Conservation (phyloP, 257 asterid genomes). For the Gardenia jasminoides region DNA sequence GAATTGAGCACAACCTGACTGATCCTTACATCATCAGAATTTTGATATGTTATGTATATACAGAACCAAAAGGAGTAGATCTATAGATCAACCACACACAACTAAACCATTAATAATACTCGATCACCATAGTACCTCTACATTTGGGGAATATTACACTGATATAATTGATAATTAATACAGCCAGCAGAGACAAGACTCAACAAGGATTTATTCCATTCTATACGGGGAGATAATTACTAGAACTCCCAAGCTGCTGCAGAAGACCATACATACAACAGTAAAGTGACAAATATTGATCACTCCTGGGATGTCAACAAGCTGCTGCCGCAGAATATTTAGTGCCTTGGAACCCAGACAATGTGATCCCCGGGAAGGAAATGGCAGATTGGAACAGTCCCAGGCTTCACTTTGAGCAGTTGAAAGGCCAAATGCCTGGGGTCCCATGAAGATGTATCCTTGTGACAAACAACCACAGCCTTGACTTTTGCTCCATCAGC, state of each 20-base stretch:
- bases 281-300: neutral
- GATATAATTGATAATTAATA: no score
- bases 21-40: no score
- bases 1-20: no score
- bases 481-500: constrained; percentile 58
- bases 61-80: no score
- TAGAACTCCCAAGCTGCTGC: neutral
- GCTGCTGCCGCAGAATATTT: neutral
- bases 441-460: constrained; percentile 77
- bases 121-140: no score
- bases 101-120: no score
- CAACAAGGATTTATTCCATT: no score
- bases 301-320: neutral
- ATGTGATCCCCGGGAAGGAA: constrained; percentile 85
- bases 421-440: constrained; percentile 85
- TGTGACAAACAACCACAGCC: constrained; percentile 79
- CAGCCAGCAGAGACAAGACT: no score
- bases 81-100: no score
- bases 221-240: no score
- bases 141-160: no score
- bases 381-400: constrained; percentile 82
- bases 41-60: no score
- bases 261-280: neutral
- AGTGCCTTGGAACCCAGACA: constrained; percentile 49
- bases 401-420: constrained; percentile 85